These are phyloP conservation scores for Marasmius oreades DNA, from an alignment of 1,284 basidiomycete genomes.

Conservation along the genomic window DNA sequence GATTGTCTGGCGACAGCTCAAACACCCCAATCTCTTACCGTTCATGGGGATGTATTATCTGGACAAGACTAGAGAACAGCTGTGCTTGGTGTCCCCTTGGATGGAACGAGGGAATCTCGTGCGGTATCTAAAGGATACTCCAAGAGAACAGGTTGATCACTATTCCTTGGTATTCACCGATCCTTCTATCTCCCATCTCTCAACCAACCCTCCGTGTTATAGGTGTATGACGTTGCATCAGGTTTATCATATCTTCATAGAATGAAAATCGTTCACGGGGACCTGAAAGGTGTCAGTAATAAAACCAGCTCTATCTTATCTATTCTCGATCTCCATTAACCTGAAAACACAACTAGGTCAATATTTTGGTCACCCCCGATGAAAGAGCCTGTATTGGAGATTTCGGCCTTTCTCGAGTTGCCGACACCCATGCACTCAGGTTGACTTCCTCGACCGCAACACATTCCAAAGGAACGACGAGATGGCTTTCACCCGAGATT, in stretches of 20 bases:
- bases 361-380: slow-evolving; percentile 23
- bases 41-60: slow-evolving; percentile 2
- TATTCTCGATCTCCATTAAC: background rate
- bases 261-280: background rate
- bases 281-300: background rate
- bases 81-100: slow-evolving; percentile 8
- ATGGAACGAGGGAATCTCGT: slow-evolving; percentile 4
- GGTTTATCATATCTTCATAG: background rate
- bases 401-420: slow-evolving; percentile 29
- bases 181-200: background rate
- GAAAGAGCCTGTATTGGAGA: slow-evolving; percentile 29
- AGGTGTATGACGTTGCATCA: background rate
- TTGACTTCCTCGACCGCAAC: background rate
- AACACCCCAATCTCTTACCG: slow-evolving; percentile 1
- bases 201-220: background rate
- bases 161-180: background rate
- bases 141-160: background rate
- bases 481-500: slow-evolving; percentile 23
- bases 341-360: background rate
- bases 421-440: slow-evolving; percentile 11
- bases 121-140: background rate
- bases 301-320: too few species aligned
- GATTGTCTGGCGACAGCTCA: slow-evolving; percentile 1
- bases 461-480: slow-evolving; percentile 17
- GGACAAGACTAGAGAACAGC: slow-evolving; percentile 11